phyloP scores from a whole-genome alignment of 2,329 filamentous ascomycete species.

The Iodosphaeria phyllophila region DNA sequence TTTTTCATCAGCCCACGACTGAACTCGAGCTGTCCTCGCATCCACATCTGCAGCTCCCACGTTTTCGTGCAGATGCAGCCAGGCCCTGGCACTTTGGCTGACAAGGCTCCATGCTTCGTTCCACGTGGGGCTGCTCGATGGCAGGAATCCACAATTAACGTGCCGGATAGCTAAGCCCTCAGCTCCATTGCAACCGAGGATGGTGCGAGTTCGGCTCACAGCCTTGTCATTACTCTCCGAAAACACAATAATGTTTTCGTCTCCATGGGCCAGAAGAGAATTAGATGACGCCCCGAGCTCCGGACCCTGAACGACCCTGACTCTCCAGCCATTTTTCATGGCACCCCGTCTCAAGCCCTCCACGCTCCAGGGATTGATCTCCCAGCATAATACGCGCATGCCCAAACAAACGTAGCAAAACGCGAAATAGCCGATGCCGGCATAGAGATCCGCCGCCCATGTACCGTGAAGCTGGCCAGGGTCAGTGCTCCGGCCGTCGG shows the following conservation, averaged over 20 bases:
- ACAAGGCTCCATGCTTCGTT: constrained; percentile 27
- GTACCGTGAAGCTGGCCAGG: constrained; percentile 6
- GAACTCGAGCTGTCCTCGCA: constrained; percentile 25
- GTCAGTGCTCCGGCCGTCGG: constrained; percentile 3
- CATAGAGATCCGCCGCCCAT: constrained; percentile 67
- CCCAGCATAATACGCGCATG: constrained; percentile 65
- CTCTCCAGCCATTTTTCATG: constrained; percentile 44
- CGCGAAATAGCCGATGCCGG: constrained; percentile 84
- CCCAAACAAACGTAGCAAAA: constrained; percentile 66
- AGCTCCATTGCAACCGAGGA: constrained; percentile 14
- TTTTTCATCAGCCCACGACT: constrained; percentile 20
- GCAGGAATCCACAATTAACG: constrained; percentile 45
- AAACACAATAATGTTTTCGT: constrained; percentile 45
- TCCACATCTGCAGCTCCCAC: constrained; percentile 35
- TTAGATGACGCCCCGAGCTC: constrained; percentile 17
- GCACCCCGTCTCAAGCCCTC: constrained; percentile 69
- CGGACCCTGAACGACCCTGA: constrained; percentile 28
- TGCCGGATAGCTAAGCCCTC: constrained; percentile 26
- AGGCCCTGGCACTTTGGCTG: constrained; percentile 18
- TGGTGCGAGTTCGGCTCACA: constrained; percentile 17
- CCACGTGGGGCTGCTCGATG: constrained; percentile 37
- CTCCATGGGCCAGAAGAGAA: constrained; percentile 17
- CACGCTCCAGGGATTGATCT: constrained; percentile 75
- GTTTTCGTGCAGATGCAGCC: constrained; percentile 51
- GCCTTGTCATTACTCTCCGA: constrained; percentile 47